Percentiles rank a stretch among this genome's conserved stretches.
Conservation (phyloP, 2,329 filamentous ascomycete genomes). For the Monilinia laxa region DNA sequence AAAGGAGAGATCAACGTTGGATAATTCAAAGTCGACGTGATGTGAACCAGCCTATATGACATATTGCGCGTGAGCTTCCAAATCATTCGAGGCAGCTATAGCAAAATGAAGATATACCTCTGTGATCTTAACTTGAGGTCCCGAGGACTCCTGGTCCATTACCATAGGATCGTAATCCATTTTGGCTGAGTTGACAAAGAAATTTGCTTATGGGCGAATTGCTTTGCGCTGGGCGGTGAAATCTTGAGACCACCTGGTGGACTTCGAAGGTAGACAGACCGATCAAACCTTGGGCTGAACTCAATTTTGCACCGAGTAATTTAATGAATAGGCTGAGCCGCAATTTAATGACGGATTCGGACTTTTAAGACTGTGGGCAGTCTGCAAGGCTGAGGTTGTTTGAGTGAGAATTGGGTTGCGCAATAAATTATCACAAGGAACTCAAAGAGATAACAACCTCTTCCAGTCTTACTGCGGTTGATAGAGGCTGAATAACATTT, state of each 20-base stretch:
- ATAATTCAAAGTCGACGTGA: conserved; percentile 88
- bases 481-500: conserved; percentile 22
- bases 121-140: conserved; percentile 49
- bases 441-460: background rate
- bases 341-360: background rate
- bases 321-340: conserved; percentile 14
- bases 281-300: conserved; percentile 8
- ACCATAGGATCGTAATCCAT: conserved; percentile 52
- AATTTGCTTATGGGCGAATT: conserved; percentile 10
- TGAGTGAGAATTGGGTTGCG: conserved; percentile 9
- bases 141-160: conserved; percentile 46
- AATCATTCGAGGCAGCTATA: conserved; percentile 1
- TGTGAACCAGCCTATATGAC: conserved; percentile 71
- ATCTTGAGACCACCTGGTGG: too few relatives aligned
- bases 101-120: conserved; percentile 40
- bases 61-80: conserved; percentile 31
- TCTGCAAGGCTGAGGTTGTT: conserved; percentile 32
- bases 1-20: conserved; percentile 83
- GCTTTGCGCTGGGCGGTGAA: conserved; percentile 28
- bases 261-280: conserved; percentile 10
- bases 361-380: conserved; percentile 20
- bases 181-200: conserved; percentile 22
- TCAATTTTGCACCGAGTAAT: conserved; percentile 6
- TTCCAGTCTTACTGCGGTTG: background rate
- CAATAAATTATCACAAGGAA: conserved; percentile 5